A percentile compares a stretch with the other conserved stretches of the same genome.
Evolutionary conservation across 2,329 filamentous ascomycete genomes (phyloP).

Genomic region (Neonectria faginata): DNA sequence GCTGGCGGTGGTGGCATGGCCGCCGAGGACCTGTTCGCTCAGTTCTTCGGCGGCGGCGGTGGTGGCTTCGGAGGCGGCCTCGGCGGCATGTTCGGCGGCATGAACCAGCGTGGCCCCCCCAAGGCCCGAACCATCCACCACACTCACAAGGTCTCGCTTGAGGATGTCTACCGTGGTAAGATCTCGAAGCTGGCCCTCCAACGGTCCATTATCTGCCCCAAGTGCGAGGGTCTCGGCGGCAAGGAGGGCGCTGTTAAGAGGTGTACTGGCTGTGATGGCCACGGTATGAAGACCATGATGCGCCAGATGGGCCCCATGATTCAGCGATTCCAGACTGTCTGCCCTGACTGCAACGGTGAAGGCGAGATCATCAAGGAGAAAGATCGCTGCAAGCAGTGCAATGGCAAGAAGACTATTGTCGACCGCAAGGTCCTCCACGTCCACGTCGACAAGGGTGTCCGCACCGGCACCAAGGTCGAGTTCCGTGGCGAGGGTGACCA

Average conservation of each 20-base stretch:
- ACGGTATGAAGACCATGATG: slow-evolving; percentile 99
- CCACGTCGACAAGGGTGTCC: slow-evolving; percentile 94
- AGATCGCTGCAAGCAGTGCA: slow-evolving; percentile 96
- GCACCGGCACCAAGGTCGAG: slow-evolving; percentile 94
- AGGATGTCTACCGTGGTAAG: slow-evolving; percentile 98
- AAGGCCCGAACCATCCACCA: slow-evolving; percentile 97
- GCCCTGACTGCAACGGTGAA: slow-evolving; percentile 97
- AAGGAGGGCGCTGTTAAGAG: slow-evolving; percentile 98
- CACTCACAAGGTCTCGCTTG: slow-evolving; percentile 96
- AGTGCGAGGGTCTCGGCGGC: slow-evolving; percentile 92
- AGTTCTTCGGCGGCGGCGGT: slow-evolving; percentile 87
- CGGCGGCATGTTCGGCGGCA: slow-evolving; percentile 82
- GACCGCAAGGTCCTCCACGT: slow-evolving; percentile 99
- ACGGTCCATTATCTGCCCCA: slow-evolving; percentile 95
- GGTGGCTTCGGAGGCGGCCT: slow-evolving; percentile 66
- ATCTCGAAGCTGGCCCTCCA: slow-evolving; percentile 97
- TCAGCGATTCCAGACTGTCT: slow-evolving; percentile 99
- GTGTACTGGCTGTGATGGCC: slow-evolving; percentile 89
- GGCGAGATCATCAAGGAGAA: slow-evolving; percentile 97
- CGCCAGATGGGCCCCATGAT: slow-evolving; percentile 99
- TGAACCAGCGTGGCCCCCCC: slow-evolving; percentile 81
- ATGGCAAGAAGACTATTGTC: slow-evolving; percentile 96
- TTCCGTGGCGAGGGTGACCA: slow-evolving; percentile 98
- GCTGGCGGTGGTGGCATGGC: slow-evolving; percentile 87
- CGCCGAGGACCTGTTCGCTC: slow-evolving; percentile 94